Evolutionary conservation across 768 basidiomycete genomes (phyloP).

Genomic region (Ephemerocybe angulata): DNA sequence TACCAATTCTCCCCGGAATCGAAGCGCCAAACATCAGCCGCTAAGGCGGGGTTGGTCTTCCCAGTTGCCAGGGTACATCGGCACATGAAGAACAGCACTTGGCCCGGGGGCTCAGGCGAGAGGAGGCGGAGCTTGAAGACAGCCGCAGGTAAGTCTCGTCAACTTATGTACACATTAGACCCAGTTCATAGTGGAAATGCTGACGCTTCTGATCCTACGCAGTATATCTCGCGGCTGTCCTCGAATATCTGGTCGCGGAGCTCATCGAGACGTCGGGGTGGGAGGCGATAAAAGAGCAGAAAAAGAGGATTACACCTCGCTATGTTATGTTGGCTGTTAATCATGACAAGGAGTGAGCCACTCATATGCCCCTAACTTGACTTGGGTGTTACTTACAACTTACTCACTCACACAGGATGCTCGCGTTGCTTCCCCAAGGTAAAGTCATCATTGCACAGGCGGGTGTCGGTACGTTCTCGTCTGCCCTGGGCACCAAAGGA

Average conservation of each 20-base stretch:
- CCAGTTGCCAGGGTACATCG: background rate
- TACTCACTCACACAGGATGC: conserved; percentile 22
- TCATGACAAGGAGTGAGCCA: conserved; percentile 63
- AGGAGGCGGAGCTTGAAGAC: background rate
- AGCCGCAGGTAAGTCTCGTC: background rate
- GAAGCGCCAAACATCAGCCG: background rate
- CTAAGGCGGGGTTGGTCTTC: no score
- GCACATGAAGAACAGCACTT: background rate
- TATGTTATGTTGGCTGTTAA: conserved; percentile 79
- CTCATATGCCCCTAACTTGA: background rate
- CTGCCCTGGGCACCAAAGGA: background rate
- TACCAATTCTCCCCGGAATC: background rate
- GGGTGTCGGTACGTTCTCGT: conserved; percentile 58
- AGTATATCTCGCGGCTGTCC: conserved; percentile 83
- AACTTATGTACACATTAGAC: no score
- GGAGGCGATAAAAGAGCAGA: conserved; percentile 77
- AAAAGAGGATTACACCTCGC: conserved; percentile 79
- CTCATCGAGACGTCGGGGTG: conserved; percentile 83
- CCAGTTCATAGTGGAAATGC: background rate
- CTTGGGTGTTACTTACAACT: background rate
- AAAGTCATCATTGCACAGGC: conserved; percentile 72
- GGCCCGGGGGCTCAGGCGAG: no score
- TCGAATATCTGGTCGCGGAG: conserved; percentile 86
- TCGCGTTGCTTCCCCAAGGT: conserved; percentile 51
- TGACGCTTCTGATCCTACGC: background rate